phyloP scores from a whole-genome alignment of 768 basidiomycete species.

The Cystoderma amianthinum region DNA sequence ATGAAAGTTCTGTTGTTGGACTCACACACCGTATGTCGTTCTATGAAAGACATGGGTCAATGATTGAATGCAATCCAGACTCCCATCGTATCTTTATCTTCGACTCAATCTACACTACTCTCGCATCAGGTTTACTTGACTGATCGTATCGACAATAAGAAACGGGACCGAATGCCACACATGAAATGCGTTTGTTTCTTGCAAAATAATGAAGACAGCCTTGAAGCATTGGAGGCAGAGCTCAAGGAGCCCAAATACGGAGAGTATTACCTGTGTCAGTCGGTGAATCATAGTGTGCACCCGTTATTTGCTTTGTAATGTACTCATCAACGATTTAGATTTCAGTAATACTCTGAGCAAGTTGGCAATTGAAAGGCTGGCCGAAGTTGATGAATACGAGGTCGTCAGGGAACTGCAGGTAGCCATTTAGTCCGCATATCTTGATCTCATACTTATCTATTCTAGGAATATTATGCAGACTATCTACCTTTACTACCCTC shows the following conservation, averaged over 20 bases:
- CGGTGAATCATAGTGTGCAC: constrained; percentile 48
- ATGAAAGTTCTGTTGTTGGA: constrained; percentile 98
- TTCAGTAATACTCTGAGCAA: constrained; percentile 95
- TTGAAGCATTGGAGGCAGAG: constrained; percentile 79
- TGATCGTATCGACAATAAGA: constrained; percentile 93
- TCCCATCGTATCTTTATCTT: constrained; percentile 90
- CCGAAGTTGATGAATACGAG: constrained; percentile 93
- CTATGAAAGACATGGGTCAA: no score
- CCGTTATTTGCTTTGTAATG: constrained; percentile 9
- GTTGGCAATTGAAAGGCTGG: constrained; percentile 84
- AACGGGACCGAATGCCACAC: constrained; percentile 88
- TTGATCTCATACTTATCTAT: constrained; percentile 1
- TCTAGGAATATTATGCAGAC: constrained; percentile 96
- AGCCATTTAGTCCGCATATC: constrained; percentile 2
- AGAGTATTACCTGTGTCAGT: constrained; percentile 99
- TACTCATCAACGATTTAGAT: constrained; percentile 42
- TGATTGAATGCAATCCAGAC: constrained; percentile 45
- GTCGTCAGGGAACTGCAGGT: constrained; percentile 97
- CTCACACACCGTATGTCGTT: constrained; percentile 74
- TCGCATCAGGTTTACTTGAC: constrained; percentile 97
- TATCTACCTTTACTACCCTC: constrained; percentile 83
- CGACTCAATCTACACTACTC: constrained; percentile 88
- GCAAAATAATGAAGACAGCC: constrained; percentile 72
- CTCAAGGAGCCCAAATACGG: constrained; percentile 90
- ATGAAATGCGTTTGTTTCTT: constrained; percentile 97